These are phyloP conservation scores for Metarhizium guizhouense DNA, from an alignment of 2,329 filamentous ascomycete species.

Conservation along the genomic window DNA sequence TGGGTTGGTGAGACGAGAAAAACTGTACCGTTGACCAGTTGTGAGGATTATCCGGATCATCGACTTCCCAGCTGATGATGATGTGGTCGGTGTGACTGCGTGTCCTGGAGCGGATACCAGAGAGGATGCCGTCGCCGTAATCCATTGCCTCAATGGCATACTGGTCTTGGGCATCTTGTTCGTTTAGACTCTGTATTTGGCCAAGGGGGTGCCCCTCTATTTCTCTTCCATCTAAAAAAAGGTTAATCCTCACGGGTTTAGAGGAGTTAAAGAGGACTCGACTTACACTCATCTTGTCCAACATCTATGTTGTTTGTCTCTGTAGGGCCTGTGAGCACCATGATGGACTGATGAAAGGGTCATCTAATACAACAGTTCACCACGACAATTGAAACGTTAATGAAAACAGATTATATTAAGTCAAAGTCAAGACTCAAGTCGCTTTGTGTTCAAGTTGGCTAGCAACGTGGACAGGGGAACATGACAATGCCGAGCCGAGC, in stretches of 20 bases:
- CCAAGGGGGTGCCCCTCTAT: slow-evolving; percentile 16
- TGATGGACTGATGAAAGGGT: background rate
- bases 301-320: background rate
- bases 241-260: background rate
- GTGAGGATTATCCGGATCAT: slow-evolving; percentile 44
- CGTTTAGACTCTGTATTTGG: slow-evolving; percentile 19
- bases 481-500: background rate
- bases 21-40: slow-evolving; percentile 37
- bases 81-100: slow-evolving; percentile 23
- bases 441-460: background rate
- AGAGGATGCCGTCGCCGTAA: slow-evolving; percentile 21
- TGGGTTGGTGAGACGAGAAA: background rate
- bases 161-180: slow-evolving; percentile 30
- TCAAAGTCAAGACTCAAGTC: background rate
- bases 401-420: background rate
- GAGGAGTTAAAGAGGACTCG: background rate
- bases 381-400: background rate
- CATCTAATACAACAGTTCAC: background rate
- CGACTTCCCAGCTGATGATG: slow-evolving; percentile 35
- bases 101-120: slow-evolving; percentile 25
- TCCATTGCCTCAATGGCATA: slow-evolving; percentile 34
- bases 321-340: background rate
- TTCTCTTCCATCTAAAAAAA: slow-evolving; percentile 13
- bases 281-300: slow-evolving; percentile 1
- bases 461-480: background rate